Conservation (phyloP, 768 basidiomycete genomes). For the Trametes sanguinea region DNA sequence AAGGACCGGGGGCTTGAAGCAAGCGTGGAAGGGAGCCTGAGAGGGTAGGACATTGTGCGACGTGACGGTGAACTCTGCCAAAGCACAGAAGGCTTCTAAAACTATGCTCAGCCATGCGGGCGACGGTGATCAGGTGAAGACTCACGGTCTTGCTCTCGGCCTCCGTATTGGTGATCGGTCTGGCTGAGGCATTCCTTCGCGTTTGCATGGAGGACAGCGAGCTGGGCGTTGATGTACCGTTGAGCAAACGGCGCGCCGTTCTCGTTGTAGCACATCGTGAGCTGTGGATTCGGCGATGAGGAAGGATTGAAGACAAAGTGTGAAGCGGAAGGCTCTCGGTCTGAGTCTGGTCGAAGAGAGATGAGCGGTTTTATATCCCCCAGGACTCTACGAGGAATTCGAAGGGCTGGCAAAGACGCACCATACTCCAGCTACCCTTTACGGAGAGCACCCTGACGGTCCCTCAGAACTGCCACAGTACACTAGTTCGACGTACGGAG, state of each 20-base stretch:
- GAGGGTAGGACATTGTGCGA: constrained; percentile 3
- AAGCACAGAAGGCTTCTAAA: constrained; percentile 25
- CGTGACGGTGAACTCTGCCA: constrained; percentile 21
- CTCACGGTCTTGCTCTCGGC: constrained; percentile 24
- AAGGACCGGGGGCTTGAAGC: constrained; percentile 30
- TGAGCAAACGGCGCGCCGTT: constrained; percentile 28
- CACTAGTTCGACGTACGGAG: too few species aligned
- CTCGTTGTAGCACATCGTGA: constrained; percentile 27
- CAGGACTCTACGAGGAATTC: too few species aligned
- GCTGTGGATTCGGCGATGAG: too few species aligned
- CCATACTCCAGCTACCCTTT: too few species aligned
- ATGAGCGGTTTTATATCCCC: too few species aligned
- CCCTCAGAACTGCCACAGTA: too few species aligned
- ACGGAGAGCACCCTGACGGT: too few species aligned
- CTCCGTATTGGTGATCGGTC: constrained; percentile 10
- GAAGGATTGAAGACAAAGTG: too few species aligned
- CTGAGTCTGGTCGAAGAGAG: too few species aligned
- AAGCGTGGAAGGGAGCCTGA: constrained; percentile 18
- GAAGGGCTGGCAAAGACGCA: too few species aligned
- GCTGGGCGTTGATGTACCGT: constrained; percentile 31
- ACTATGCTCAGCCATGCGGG: neutral
- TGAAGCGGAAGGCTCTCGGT: too few species aligned
- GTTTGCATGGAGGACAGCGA: constrained; percentile 27
- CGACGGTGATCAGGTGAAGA: neutral
- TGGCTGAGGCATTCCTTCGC: constrained; percentile 23